phyloP scores from a whole-genome alignment of 78 protist genomes.

The Dictyostelium brefeldianum region DNA sequence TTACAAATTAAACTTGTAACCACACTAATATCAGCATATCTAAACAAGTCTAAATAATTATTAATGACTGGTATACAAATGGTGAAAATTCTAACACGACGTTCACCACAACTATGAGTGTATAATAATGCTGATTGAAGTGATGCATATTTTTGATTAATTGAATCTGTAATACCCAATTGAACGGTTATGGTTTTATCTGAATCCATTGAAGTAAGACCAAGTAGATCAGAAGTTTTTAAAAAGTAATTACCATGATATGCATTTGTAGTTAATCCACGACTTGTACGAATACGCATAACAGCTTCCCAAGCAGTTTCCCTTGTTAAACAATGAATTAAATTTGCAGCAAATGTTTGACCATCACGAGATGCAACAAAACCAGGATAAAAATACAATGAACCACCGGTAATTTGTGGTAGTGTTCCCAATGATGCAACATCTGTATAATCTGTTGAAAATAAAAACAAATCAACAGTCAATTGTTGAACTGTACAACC shows the following conservation, averaged over 20 bases:
- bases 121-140: constrained; percentile 88
- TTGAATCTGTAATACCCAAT: constrained; percentile 54
- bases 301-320: constrained; percentile 89
- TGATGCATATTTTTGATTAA: constrained; percentile 12
- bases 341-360: constrained; percentile 66
- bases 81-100: constrained; percentile 88
- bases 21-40: constrained; percentile 60
- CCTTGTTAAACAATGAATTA: constrained; percentile 45
- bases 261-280: constrained; percentile 40
- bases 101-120: constrained; percentile 86
- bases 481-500: constrained; percentile 65
- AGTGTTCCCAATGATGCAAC: constrained; percentile 53
- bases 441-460: constrained; percentile 67
- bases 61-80: constrained; percentile 51
- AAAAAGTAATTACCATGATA: constrained; percentile 88
- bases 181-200: constrained; percentile 84
- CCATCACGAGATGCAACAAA: constrained; percentile 71
- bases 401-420: constrained; percentile 86
- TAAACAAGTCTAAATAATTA: constrained; percentile 39
- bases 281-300: constrained; percentile 87
- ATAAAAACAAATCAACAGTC: constrained; percentile 78
- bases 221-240: constrained; percentile 76
- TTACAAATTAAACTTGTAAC: constrained; percentile 74
- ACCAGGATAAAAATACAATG: constrained; percentile 72
- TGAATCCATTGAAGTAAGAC: constrained; percentile 80